Evolutionary conservation across 352 stramenopile species (phyloP).

Genomic region (Albugo candida): DNA sequence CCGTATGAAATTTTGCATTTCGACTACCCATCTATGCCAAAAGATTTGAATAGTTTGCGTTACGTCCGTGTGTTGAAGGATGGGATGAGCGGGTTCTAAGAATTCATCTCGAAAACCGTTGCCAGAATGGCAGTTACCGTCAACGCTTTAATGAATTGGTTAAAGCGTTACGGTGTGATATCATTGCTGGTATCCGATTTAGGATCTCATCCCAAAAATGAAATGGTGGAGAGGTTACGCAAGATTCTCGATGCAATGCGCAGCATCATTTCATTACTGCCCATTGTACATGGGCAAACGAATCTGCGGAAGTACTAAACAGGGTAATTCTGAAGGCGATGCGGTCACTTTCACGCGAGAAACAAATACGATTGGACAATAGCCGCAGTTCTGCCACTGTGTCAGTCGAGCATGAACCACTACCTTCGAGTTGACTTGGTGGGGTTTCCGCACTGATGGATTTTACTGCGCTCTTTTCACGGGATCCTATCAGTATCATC

Average conservation of each 20-base stretch:
- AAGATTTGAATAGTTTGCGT: no score
- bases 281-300: slow-evolving; percentile 16
- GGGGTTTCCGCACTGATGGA: slow-evolving; percentile 2
- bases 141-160: not conserved
- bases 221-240: slow-evolving; percentile 7
- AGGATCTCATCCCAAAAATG: slow-evolving; percentile 16
- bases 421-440: not conserved
- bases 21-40: slow-evolving; percentile 12
- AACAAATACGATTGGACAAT: not conserved
- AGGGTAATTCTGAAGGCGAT: slow-evolving; percentile 6
- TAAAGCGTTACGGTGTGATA: slow-evolving; percentile 13
- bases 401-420: slow-evolving; percentile 1
- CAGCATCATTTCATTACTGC: slow-evolving; percentile 12
- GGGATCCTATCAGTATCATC: no score
- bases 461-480: no score
- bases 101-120: slow-evolving; percentile 5
- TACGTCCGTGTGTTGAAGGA: slow-evolving; percentile 14
- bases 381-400: not conserved
- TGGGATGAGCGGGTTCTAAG: slow-evolving; percentile 12
- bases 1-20: slow-evolving; percentile 20
- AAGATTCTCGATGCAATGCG: slow-evolving; percentile 1
- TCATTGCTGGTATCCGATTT: slow-evolving; percentile 10
- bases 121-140: not conserved
- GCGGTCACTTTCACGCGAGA: slow-evolving; percentile 2
- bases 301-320: slow-evolving; percentile 14